Percentiles rank a stretch among this genome's conserved stretches.
Evolutionary conservation across 2,329 filamentous ascomycete genomes (phyloP).

Genomic region (Juglanconis juglandina): DNA sequence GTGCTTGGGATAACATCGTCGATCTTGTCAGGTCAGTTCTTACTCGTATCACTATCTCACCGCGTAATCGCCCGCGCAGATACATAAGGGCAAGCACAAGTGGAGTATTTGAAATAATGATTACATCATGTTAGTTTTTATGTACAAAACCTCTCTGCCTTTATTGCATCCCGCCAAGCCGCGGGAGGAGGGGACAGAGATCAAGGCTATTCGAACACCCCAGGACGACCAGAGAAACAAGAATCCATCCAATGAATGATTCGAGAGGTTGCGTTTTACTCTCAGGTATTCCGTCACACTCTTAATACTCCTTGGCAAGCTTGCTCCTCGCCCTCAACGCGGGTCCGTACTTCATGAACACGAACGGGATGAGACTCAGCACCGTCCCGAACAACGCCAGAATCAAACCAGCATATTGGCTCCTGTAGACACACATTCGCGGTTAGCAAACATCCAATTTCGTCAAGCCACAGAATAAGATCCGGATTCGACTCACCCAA

Average conservation of each 20-base stretch:
- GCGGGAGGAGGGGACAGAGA: neutral
- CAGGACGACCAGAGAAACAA: no score
- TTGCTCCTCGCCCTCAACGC: conserved; percentile 36
- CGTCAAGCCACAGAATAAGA: neutral
- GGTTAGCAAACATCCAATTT: neutral
- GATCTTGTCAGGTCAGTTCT: neutral
- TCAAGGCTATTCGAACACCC: neutral
- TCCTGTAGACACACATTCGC: neutral
- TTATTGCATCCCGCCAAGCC: neutral
- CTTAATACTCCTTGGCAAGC: conserved; percentile 25
- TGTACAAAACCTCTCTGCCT: neutral
- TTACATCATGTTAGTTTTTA: neutral
- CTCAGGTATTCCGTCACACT: neutral
- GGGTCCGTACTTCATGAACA: conserved; percentile 40
- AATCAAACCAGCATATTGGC: conserved; percentile 48
- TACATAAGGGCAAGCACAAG: neutral
- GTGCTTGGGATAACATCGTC: no score
- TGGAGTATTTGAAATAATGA: neutral
- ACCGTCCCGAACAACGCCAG: conserved; percentile 42
- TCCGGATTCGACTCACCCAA: conserved; percentile 32
- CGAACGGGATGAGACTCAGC: conserved; percentile 34
- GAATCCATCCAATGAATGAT: no score
- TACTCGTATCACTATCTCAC: neutral
- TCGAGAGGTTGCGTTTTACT: neutral
- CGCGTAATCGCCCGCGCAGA: neutral